Evolutionary conservation across 768 basidiomycete species (phyloP).

Genomic region (Hypholoma fasciculare): DNA sequence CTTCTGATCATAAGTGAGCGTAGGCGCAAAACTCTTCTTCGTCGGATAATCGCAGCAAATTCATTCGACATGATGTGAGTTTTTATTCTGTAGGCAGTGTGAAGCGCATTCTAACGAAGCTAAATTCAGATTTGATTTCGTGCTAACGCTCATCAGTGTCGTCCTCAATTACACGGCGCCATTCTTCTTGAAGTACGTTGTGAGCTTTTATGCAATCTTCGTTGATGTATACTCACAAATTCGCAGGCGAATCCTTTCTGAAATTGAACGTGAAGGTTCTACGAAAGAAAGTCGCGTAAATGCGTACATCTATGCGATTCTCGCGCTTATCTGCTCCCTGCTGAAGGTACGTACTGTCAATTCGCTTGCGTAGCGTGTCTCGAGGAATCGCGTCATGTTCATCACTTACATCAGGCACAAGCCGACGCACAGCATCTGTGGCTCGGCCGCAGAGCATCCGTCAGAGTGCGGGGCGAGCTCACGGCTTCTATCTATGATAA

Average conservation of each 20-base stretch:
- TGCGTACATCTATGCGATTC: constrained; percentile 79
- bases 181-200: constrained; percentile 75
- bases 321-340: constrained; percentile 62
- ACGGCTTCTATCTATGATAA: constrained; percentile 92
- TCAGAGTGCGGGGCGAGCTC: constrained; percentile 73
- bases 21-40: constrained; percentile 34
- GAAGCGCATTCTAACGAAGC: background rate
- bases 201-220: background rate
- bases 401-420: constrained; percentile 41
- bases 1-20: constrained; percentile 18
- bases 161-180: constrained; percentile 78
- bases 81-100: constrained; percentile 1
- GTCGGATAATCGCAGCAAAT: constrained; percentile 44
- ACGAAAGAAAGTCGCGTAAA: constrained; percentile 48
- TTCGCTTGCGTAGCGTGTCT: background rate
- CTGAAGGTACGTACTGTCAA: background rate
- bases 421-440: constrained; percentile 77
- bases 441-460: constrained; percentile 73
- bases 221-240: background rate
- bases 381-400: background rate
- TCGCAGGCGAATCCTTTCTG: constrained; percentile 56
- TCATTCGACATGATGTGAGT: constrained; percentile 45
- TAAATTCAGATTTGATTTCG: constrained; percentile 57
- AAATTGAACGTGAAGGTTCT: constrained; percentile 43
- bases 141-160: constrained; percentile 67